Conservation (phyloP, 305 asterid genomes). For the Solanum hybrid region DNA sequence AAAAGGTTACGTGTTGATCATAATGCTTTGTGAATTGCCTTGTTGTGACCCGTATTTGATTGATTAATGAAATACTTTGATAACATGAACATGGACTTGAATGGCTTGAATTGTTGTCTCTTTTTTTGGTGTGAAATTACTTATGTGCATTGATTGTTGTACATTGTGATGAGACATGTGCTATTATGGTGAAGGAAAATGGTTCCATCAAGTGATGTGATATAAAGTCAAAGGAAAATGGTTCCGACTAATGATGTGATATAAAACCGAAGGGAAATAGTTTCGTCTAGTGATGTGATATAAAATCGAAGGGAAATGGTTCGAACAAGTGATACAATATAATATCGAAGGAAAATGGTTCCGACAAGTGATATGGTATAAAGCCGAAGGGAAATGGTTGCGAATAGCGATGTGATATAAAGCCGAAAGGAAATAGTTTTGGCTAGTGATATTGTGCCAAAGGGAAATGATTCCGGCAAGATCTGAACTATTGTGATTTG, state of each 20-base stretch:
- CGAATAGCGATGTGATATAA: background rate
- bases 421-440: background rate
- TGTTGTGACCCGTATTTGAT: background rate
- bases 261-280: too few relatives aligned
- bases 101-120: background rate
- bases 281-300: too few relatives aligned
- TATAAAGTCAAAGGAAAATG: background rate
- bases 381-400: background rate
- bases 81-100: background rate
- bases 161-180: background rate
- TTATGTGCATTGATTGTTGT: background rate
- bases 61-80: background rate
- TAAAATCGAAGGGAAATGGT: background rate
- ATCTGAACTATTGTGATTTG: background rate
- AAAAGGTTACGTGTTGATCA: background rate
- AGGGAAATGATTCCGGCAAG: background rate
- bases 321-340: background rate
- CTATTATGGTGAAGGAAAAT: background rate
- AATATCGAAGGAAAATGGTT: background rate
- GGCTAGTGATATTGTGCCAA: background rate
- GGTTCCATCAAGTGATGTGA: background rate
- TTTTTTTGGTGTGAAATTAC: background rate
- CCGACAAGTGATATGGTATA: background rate
- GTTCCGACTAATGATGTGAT: background rate
- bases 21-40: background rate